These are phyloP conservation scores for Curvularia eragrostidis DNA, from an alignment of 2,329 filamentous ascomycete species.

Conservation along the genomic window DNA sequence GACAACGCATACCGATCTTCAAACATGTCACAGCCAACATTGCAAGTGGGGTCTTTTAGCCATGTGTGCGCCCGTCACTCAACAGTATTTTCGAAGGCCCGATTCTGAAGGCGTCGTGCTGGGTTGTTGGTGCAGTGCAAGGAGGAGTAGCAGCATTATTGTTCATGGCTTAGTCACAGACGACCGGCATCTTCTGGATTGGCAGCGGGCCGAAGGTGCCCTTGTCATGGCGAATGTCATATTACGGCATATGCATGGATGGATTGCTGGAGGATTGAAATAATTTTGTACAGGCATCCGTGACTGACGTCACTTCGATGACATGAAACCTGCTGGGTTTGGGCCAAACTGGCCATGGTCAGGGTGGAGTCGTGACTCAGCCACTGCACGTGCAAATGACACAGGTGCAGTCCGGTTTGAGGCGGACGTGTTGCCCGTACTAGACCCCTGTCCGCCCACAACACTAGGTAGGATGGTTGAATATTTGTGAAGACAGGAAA, in stretches of 20 bases:
- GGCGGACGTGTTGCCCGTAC: not conserved
- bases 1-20: constrained; percentile 5
- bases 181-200: not conserved
- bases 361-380: constrained; percentile 16
- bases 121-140: not conserved
- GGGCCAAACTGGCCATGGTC: constrained; percentile 3
- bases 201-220: not conserved
- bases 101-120: not conserved
- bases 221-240: constrained; percentile 5
- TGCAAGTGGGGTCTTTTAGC: not conserved
- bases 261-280: constrained; percentile 1
- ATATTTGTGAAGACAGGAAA: not conserved
- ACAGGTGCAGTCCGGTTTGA: constrained; percentile 8
- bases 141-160: not conserved
- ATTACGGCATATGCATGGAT: not conserved
- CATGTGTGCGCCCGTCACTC: not conserved
- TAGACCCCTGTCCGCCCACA: not conserved
- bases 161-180: not conserved
- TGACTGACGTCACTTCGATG: constrained; percentile 26
- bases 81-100: constrained; percentile 2
- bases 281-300: constrained; percentile 12
- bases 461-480: not conserved
- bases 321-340: constrained; percentile 27
- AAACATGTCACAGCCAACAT: not conserved
- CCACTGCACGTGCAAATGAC: constrained; percentile 16